Conservation (phyloP, 139 green algal species). For the Tetratostichococcus sp. region DNA sequence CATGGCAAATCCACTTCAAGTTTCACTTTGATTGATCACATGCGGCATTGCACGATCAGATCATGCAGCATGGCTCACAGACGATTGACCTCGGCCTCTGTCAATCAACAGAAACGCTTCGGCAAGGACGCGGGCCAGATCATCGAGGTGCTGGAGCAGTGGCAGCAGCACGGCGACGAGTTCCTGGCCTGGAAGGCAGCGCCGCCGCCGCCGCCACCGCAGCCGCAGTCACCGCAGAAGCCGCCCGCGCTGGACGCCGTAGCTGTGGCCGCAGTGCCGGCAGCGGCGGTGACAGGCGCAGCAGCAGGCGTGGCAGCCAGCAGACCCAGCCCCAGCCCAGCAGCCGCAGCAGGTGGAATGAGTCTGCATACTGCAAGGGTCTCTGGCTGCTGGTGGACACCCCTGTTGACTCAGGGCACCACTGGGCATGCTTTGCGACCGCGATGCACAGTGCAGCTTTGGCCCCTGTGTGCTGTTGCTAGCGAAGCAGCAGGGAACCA, state of each 20-base stretch:
- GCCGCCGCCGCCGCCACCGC: not conserved
- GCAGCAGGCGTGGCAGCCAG: not conserved
- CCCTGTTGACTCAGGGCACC: too few species aligned
- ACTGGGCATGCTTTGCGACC: too few species aligned
- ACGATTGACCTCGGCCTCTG: not conserved
- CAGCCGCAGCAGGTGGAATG: not conserved
- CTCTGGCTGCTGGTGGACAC: too few species aligned
- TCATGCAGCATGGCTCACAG: too few species aligned
- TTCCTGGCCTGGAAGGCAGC: not conserved
- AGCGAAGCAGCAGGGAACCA: too few species aligned
- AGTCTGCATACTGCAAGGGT: too few species aligned
- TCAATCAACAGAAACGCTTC: not conserved
- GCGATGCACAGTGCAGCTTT: too few species aligned
- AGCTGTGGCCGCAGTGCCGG: not conserved
- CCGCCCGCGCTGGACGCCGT: not conserved
- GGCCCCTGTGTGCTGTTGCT: too few species aligned
- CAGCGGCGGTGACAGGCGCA: too few species aligned
- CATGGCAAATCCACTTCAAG: too few species aligned
- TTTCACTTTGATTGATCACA: too few species aligned
- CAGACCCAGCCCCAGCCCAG: not conserved
- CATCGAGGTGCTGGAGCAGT: not conserved
- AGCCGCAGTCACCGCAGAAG: not conserved
- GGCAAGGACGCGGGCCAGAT: not conserved
- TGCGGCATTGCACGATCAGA: too few species aligned
- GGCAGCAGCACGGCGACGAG: conserved; percentile 4